A percentile compares a stretch with the other conserved stretches of the same genome.
Evolutionary conservation across 2,329 filamentous ascomycete genomes (phyloP).

Genomic region (Colletotrichum horii): DNA sequence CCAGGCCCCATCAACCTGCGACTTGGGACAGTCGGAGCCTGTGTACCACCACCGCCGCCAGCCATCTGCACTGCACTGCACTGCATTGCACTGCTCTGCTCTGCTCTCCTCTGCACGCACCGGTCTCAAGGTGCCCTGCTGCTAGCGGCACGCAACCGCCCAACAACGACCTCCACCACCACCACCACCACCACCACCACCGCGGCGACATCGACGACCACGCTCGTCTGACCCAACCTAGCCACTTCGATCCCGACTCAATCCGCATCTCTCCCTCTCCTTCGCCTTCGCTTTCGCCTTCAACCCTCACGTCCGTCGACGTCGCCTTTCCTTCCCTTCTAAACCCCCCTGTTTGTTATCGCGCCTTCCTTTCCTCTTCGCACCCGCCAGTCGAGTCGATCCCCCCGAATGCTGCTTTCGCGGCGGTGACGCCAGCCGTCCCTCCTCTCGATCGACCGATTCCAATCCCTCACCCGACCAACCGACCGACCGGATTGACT

Average conservation of each 20-base stretch:
- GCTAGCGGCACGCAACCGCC: not conserved
- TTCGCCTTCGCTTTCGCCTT: not conserved
- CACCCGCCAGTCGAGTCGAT: not conserved
- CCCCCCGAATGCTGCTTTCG: constrained; percentile 22
- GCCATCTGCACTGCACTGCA: not conserved
- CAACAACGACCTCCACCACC: not conserved
- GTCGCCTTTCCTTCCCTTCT: not conserved
- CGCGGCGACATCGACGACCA: not conserved
- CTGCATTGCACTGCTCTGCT: not conserved
- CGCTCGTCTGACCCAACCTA: constrained; percentile 7
- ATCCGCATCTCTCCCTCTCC: not conserved
- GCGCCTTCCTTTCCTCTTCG: not conserved
- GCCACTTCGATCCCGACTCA: not conserved
- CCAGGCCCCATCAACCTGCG: constrained; percentile 15
- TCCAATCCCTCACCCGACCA: not conserved
- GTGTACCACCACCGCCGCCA: not conserved
- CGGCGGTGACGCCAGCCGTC: constrained; percentile 26
- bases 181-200: not conserved
- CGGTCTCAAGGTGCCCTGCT: not conserved
- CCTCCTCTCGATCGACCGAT: constrained; percentile 17
- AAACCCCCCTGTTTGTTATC: not conserved
- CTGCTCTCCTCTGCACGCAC: not conserved
- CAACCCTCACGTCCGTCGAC: not conserved
- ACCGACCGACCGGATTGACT: constrained; percentile 13
- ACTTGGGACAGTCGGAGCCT: constrained; percentile 8